Conservation (phyloP, 306 rosid genomes). For the Styphnolobium japonicum region DNA sequence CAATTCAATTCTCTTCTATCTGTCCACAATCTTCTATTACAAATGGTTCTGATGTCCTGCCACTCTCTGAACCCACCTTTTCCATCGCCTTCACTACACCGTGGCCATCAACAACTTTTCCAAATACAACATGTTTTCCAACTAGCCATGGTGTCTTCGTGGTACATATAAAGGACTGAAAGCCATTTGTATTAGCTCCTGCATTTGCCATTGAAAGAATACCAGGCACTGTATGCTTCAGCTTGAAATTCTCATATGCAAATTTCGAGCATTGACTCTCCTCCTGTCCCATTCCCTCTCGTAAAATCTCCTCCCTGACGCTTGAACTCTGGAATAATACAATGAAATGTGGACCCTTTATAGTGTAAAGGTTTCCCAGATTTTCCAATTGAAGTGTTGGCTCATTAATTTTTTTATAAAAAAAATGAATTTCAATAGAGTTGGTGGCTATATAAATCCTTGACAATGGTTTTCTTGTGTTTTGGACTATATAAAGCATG, state of each 20-base stretch:
- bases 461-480: too few species aligned
- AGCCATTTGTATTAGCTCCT: constrained; percentile 74
- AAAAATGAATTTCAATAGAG: too few species aligned
- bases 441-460: too few species aligned
- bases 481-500: too few species aligned
- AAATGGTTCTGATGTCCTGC: constrained; percentile 52
- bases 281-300: constrained; percentile 70
- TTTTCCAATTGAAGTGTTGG: too few species aligned
- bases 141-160: constrained; percentile 70
- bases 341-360: constrained; percentile 60
- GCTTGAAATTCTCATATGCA: constrained; percentile 67
- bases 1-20: constrained; percentile 29
- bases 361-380: constrained; percentile 55
- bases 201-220: constrained; percentile 89
- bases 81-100: constrained; percentile 74
- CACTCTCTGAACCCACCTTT: constrained; percentile 60
- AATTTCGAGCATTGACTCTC: constrained; percentile 80
- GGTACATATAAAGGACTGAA: constrained; percentile 82
- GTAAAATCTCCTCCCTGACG: constrained; percentile 79
- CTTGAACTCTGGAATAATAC: constrained; percentile 62
- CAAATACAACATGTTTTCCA: constrained; percentile 91
- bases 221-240: constrained; percentile 79
- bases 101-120: constrained; percentile 79
- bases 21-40: constrained; percentile 82
- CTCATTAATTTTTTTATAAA: too few species aligned